phyloP scores from a whole-genome alignment of 2,329 filamentous ascomycete genomes.

The Pseudogymnoascus sp. region DNA sequence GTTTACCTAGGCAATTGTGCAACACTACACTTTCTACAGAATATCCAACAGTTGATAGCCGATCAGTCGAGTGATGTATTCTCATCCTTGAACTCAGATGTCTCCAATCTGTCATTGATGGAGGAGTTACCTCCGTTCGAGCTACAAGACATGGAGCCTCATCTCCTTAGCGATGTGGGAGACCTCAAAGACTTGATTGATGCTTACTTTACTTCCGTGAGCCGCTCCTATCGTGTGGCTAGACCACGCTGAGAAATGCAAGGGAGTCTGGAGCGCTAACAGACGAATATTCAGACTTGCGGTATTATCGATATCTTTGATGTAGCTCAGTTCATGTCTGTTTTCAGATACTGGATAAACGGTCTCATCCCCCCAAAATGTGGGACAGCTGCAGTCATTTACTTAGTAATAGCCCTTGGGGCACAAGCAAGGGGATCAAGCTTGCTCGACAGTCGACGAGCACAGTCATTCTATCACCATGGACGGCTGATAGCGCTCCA shows the following conservation, averaged over 20 bases:
- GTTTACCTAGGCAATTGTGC: conserved; percentile 15
- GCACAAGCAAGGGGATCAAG: conserved; percentile 27
- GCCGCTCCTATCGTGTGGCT: neutral
- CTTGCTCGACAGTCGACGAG: conserved; percentile 25
- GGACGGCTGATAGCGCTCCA: conserved; percentile 28
- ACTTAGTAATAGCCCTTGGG: conserved; percentile 27
- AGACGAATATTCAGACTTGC: conserved; percentile 4
- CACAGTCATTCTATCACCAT: conserved; percentile 29
- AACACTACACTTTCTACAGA: conserved; percentile 13
- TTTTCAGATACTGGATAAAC: conserved; percentile 1
- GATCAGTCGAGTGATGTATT: conserved; percentile 7
- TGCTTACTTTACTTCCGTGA: neutral
- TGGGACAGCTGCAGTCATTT: conserved; percentile 16
- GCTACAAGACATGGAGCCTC: conserved; percentile 13
- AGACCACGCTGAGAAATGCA: neutral
- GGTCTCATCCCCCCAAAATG: neutral
- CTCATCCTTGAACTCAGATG: conserved; percentile 2
- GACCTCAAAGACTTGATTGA: conserved; percentile 6
- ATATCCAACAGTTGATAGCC: conserved; percentile 7
- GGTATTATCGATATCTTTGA: conserved; percentile 10
- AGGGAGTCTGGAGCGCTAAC: neutral
- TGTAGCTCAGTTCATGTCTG: neutral
- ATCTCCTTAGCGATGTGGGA: conserved; percentile 11
- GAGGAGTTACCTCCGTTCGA: conserved; percentile 2
- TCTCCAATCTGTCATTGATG: neutral